Conservation (phyloP, 2,329 filamentous ascomycete species). For the Penicillium verrucosum region DNA sequence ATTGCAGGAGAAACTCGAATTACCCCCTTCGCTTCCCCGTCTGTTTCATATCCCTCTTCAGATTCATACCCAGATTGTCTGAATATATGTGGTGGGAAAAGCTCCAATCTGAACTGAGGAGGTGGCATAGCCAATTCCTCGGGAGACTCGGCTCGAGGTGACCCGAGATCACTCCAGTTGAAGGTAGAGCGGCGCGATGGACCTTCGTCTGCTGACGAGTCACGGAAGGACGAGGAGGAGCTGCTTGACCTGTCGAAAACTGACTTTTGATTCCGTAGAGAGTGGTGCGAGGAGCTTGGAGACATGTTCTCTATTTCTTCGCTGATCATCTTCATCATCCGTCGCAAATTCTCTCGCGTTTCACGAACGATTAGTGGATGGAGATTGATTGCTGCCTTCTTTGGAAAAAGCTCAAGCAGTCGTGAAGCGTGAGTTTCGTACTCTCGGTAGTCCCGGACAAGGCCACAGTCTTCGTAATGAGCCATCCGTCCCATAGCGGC, state of each 20-base stretch:
- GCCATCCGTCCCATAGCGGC: slow-evolving; percentile 42
- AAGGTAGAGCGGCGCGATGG: slow-evolving; percentile 34
- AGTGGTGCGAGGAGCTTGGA: slow-evolving; percentile 43
- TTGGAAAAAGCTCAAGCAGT: slow-evolving; percentile 40
- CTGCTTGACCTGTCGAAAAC: slow-evolving; percentile 49
- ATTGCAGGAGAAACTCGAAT: slow-evolving; percentile 28
- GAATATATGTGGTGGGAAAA: slow-evolving; percentile 36
- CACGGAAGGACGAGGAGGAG: slow-evolving; percentile 43
- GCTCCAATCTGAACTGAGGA: slow-evolving; percentile 28
- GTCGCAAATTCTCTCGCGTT: slow-evolving; percentile 35
- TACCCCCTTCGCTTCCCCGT: slow-evolving; percentile 29
- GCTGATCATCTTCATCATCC: slow-evolving; percentile 37
- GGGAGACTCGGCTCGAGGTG: slow-evolving; percentile 35
- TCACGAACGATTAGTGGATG: slow-evolving; percentile 28
- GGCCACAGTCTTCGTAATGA: slow-evolving; percentile 35
- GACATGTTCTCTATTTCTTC: slow-evolving; percentile 43
- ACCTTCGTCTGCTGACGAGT: slow-evolving; percentile 40
- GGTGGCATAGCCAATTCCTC: slow-evolving; percentile 25
- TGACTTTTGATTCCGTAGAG: slow-evolving; percentile 37
- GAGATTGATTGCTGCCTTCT: slow-evolving; percentile 25
- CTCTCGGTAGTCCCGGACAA: slow-evolving; percentile 48
- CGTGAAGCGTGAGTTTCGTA: slow-evolving; percentile 46
- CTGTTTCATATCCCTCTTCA: slow-evolving; percentile 36
- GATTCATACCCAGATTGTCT: slow-evolving; percentile 22
- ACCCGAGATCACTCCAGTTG: slow-evolving; percentile 30